phyloP scores from a whole-genome alignment of 345 rosid species.

The Aurinia saxatilis region DNA sequence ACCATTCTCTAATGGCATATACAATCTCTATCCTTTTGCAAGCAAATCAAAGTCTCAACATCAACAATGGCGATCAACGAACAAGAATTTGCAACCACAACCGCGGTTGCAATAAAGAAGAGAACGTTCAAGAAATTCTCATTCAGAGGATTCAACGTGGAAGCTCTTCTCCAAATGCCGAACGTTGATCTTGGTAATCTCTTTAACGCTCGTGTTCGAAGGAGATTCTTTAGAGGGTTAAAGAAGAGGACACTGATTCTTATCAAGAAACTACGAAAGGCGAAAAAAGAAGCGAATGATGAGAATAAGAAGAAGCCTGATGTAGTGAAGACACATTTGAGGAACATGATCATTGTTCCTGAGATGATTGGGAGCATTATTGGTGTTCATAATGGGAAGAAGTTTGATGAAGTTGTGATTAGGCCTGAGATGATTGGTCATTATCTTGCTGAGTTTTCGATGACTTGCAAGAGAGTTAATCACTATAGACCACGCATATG shows the following conservation, averaged over 20 bases:
- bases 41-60: background rate
- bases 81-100: slow-evolving; percentile 36
- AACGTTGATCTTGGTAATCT: slow-evolving; percentile 61
- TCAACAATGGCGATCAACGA: slow-evolving; percentile 44
- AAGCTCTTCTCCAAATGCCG: slow-evolving; percentile 62
- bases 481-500: slow-evolving; percentile 44
- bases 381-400: slow-evolving; percentile 51
- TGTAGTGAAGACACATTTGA: slow-evolving; percentile 56
- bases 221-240: slow-evolving; percentile 68
- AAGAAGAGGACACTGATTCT: slow-evolving; percentile 49
- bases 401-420: slow-evolving; percentile 61
- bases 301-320: slow-evolving; percentile 71
- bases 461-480: slow-evolving; percentile 53
- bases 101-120: slow-evolving; percentile 46
- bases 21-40: background rate
- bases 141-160: slow-evolving; percentile 71
- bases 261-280: slow-evolving; percentile 56
- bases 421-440: slow-evolving; percentile 73
- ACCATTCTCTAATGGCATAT: slow-evolving; percentile 18
- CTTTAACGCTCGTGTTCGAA: slow-evolving; percentile 56
- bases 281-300: slow-evolving; percentile 47
- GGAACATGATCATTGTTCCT: slow-evolving; percentile 73
- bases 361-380: slow-evolving; percentile 35
- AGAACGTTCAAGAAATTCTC: slow-evolving; percentile 80
- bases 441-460: slow-evolving; percentile 52